Conservation (phyloP, 2,329 filamentous ascomycete species). For the Furcasterigmium sp. region DNA sequence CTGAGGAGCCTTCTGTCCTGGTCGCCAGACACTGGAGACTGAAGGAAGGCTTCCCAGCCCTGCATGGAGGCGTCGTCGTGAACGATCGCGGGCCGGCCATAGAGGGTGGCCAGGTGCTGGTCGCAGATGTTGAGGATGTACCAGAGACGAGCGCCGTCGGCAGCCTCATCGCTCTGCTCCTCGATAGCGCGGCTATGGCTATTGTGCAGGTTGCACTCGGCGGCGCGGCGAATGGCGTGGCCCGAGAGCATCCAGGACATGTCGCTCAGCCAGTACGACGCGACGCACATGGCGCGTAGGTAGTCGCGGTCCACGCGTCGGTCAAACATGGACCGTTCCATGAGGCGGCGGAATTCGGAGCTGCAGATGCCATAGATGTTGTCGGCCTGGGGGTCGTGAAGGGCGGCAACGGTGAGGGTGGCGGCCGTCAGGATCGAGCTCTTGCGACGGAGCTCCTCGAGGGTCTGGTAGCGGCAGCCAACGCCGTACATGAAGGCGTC, state of each 20-base stretch:
- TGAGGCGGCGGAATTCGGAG: constrained; percentile 47
- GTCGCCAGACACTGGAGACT: constrained; percentile 42
- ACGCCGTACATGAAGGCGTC: constrained; percentile 46
- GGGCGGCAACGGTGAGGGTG: constrained; percentile 51
- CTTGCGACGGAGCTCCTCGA: constrained; percentile 46
- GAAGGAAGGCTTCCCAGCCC: constrained; percentile 52
- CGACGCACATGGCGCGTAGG: constrained; percentile 54
- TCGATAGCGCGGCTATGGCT: constrained; percentile 33
- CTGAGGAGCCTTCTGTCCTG: constrained; percentile 52
- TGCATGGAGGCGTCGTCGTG: constrained; percentile 53
- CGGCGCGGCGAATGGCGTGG: constrained; percentile 42
- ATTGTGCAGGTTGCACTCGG: constrained; percentile 38
- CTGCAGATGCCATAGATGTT: constrained; percentile 47
- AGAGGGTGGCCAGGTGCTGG: constrained; percentile 56
- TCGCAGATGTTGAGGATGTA: constrained; percentile 58
- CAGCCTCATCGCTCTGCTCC: constrained; percentile 34
- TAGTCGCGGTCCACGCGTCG: constrained; percentile 37
- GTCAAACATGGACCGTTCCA: constrained; percentile 37
- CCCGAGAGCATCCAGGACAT: constrained; percentile 58
- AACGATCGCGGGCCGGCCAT: constrained; percentile 53
- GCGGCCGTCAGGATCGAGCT: constrained; percentile 51
- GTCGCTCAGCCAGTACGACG: constrained; percentile 58
- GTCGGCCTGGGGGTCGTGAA: constrained; percentile 50
- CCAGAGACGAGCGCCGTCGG: constrained; percentile 54
- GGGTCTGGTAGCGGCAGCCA: constrained; percentile 40